Percentiles rank a stretch among this genome's conserved stretches.
phyloP scores from a whole-genome alignment of 805 yeast genomes.

The Schwanniomyces pseudopolymorphus region DNA sequence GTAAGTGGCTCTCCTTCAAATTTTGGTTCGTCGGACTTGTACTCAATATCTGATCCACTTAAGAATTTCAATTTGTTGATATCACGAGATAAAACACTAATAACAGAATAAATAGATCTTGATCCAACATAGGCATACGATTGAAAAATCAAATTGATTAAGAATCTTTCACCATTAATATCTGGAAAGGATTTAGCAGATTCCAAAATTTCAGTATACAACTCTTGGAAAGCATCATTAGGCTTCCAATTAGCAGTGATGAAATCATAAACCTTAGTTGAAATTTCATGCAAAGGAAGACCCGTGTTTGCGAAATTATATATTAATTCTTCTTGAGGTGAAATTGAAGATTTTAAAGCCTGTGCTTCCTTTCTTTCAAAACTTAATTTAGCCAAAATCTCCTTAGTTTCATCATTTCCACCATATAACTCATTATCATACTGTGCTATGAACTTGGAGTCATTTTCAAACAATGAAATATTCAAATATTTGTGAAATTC shows the following conservation, averaged over 20 bases:
- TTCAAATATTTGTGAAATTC: slow-evolving; percentile 42
- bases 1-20: slow-evolving; percentile 28
- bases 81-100: slow-evolving; percentile 40
- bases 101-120: slow-evolving; percentile 66
- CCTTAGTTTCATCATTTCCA: slow-evolving; percentile 23
- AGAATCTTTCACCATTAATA: slow-evolving; percentile 30
- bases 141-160: slow-evolving; percentile 65
- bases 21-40: slow-evolving; percentile 21
- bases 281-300: slow-evolving; percentile 36
- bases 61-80: slow-evolving; percentile 37
- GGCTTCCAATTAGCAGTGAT: slow-evolving; percentile 40
- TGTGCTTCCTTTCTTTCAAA: slow-evolving; percentile 17
- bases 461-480: slow-evolving; percentile 31
- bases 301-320: slow-evolving; percentile 34
- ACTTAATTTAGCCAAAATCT: slow-evolving; percentile 23
- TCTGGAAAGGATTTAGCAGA: slow-evolving; percentile 16
- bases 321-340: slow-evolving; percentile 40
- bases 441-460: slow-evolving; percentile 25
- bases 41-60: slow-evolving; percentile 30
- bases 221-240: slow-evolving; percentile 33
- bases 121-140: slow-evolving; percentile 80
- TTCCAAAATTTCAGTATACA: slow-evolving; percentile 29
- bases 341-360: slow-evolving; percentile 14
- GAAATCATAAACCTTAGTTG: slow-evolving; percentile 41
- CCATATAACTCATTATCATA: slow-evolving; percentile 40